Evolutionary conservation across 805 yeast genomes (phyloP).

Genomic region (baker's yeast (Saccharomyces cerevisiae)): DNA sequence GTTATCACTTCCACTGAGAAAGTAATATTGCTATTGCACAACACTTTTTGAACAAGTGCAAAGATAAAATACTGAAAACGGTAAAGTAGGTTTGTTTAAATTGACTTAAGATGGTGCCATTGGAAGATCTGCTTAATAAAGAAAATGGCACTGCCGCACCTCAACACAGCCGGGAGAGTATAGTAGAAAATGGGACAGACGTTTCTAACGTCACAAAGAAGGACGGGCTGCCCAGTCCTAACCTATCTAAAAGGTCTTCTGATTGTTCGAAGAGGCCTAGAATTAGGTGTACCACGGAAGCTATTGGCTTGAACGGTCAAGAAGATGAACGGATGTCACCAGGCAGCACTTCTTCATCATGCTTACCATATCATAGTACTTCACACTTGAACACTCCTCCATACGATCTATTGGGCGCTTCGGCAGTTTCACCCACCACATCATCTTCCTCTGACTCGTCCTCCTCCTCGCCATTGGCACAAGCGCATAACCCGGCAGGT

Average conservation of each 20-base stretch:
- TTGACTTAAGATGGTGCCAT: background rate
- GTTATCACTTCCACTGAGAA: background rate
- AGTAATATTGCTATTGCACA: background rate
- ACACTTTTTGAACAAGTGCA: background rate
- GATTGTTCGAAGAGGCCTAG: background rate
- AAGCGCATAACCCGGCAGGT: background rate
- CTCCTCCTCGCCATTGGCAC: background rate
- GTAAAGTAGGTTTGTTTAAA: background rate
- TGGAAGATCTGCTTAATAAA: conserved; percentile 2
- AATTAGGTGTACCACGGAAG: background rate
- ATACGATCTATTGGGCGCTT: background rate
- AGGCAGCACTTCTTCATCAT: background rate
- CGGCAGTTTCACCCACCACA: background rate
- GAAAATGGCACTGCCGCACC: background rate
- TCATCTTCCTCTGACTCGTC: conserved; percentile 2
- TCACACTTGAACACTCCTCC: background rate
- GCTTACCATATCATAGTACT: background rate
- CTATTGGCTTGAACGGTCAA: background rate
- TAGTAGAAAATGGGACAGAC: background rate
- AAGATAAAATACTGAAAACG: background rate
- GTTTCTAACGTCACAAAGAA: background rate
- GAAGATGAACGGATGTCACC: background rate
- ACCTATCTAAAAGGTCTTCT: background rate
- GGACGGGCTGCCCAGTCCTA: background rate
- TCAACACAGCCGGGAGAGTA: background rate